These are phyloP conservation scores for Podaxis sp. DNA, from an alignment of 768 basidiomycete species.

Conservation along the genomic window DNA sequence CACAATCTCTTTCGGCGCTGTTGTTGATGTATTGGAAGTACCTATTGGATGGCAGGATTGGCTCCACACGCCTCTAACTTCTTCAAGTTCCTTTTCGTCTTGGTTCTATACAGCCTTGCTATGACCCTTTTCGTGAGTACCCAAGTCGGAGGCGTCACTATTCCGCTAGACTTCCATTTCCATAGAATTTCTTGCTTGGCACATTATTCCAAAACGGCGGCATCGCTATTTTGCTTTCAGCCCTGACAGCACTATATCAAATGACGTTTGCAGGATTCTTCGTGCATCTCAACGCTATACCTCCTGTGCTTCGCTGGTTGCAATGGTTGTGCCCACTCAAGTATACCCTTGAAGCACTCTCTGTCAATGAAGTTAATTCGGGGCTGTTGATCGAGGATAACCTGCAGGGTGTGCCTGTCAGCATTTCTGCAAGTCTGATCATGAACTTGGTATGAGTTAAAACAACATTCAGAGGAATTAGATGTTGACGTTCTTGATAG, in stretches of 20 bases:
- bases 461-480: neutral
- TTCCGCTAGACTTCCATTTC: neutral
- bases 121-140: slow-evolving; percentile 80
- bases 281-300: slow-evolving; percentile 79
- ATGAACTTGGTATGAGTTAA: slow-evolving; percentile 62
- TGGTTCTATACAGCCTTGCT: slow-evolving; percentile 78
- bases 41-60: slow-evolving; percentile 96
- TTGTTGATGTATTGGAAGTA: slow-evolving; percentile 33
- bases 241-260: slow-evolving; percentile 69
- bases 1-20: neutral
- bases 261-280: slow-evolving; percentile 94
- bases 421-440: slow-evolving; percentile 77
- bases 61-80: slow-evolving; percentile 72
- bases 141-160: neutral
- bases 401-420: slow-evolving; percentile 76
- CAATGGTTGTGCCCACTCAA: slow-evolving; percentile 88
- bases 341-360: slow-evolving; percentile 77
- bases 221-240: slow-evolving; percentile 85
- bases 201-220: slow-evolving; percentile 82
- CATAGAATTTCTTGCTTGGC: slow-evolving; percentile 86
- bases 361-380: slow-evolving; percentile 89
- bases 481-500: slow-evolving; percentile 26
- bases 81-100: slow-evolving; percentile 93
- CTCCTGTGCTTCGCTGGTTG: slow-evolving; percentile 89
- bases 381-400: slow-evolving; percentile 81